A percentile compares a stretch with the other conserved stretches of the same genome.
These are phyloP conservation scores for Fusarium tupiense DNA, from an alignment of 2,329 filamentous ascomycete species.

Conservation along the genomic window DNA sequence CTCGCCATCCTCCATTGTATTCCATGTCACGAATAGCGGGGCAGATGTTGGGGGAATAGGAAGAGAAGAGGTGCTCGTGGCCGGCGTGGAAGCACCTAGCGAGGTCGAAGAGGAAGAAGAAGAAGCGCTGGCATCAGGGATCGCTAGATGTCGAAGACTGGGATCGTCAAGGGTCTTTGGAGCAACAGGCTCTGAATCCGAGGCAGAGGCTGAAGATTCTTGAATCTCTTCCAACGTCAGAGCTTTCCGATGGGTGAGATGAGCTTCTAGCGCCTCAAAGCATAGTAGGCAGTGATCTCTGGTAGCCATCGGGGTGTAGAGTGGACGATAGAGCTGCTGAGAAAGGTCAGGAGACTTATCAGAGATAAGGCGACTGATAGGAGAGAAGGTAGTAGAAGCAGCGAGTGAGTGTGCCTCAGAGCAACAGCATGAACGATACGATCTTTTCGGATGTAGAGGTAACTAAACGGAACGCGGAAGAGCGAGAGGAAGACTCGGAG, in stretches of 20 bases:
- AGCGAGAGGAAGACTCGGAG: not conserved
- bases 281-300: slow-evolving; percentile 89
- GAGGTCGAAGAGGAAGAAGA: slow-evolving; percentile 54
- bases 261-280: slow-evolving; percentile 85
- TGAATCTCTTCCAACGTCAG: slow-evolving; percentile 76
- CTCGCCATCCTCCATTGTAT: slow-evolving; percentile 64
- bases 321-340: not conserved
- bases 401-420: slow-evolving; percentile 9
- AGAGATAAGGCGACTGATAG: slow-evolving; percentile 17
- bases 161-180: slow-evolving; percentile 50
- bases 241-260: slow-evolving; percentile 75
- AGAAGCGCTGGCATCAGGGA: slow-evolving; percentile 43
- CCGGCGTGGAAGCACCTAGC: slow-evolving; percentile 56
- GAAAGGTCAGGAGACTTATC: slow-evolving; percentile 12
- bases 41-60: slow-evolving; percentile 57
- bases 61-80: slow-evolving; percentile 56
- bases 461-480: not conserved
- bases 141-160: slow-evolving; percentile 55
- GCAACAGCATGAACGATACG: slow-evolving; percentile 20
- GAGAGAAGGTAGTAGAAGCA: slow-evolving; percentile 17
- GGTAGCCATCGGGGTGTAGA: slow-evolving; percentile 74
- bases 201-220: slow-evolving; percentile 65
- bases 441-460: slow-evolving; percentile 6
- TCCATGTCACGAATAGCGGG: slow-evolving; percentile 96
- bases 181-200: slow-evolving; percentile 22